Evolutionary conservation across 148 eudicot species (phyloP).

Genomic region (Salicornia ramosissima): DNA sequence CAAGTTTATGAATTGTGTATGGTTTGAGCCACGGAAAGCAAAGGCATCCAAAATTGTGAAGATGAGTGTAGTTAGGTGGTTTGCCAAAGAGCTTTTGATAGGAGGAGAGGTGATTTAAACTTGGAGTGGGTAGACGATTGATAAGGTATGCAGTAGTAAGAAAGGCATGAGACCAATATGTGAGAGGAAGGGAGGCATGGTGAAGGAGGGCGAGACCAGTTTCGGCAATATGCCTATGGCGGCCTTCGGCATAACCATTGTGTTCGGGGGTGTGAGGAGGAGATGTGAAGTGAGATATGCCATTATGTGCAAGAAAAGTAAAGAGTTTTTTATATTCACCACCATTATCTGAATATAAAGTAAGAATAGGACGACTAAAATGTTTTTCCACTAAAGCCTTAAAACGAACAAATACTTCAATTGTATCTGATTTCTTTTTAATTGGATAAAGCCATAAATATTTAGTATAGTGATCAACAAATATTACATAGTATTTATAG

Average conservation of each 20-base stretch:
- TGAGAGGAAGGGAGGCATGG: neutral
- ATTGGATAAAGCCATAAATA: neutral
- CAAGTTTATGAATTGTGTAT: neutral
- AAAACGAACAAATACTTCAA: neutral
- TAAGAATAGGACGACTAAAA: neutral
- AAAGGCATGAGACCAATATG: neutral
- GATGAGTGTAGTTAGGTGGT: neutral
- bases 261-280: constrained; percentile 4
- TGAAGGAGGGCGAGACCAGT: neutral
- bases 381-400: neutral
- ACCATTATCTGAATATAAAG: neutral
- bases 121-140: neutral
- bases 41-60: neutral
- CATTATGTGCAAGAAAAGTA: neutral
- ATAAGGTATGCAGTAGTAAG: too few relatives aligned
- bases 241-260: too few relatives aligned
- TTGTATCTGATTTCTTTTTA: neutral
- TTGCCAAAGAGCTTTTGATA: neutral
- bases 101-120: neutral
- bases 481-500: neutral
- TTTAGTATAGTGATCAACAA: constrained; percentile 7
- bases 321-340: neutral
- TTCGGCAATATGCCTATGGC: neutral
- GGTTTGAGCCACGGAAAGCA: too few relatives aligned
- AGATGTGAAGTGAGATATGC: neutral